These are phyloP conservation scores for Vigna radiata DNA, from an alignment of 306 rosid species.

Conservation along the genomic window DNA sequence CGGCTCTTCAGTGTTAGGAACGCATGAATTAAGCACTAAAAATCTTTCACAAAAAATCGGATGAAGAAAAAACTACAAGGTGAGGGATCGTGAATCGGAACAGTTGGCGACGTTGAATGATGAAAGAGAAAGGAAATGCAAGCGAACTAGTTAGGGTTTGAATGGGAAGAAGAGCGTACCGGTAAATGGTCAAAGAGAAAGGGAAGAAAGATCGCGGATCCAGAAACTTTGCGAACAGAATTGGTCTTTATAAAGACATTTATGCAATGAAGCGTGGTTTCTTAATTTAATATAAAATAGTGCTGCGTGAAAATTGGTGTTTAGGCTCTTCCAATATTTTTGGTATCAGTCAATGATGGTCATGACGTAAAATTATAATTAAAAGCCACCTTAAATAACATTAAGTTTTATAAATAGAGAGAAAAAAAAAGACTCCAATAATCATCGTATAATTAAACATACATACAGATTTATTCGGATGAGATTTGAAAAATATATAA, in stretches of 20 bases:
- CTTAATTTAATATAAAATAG: not conserved
- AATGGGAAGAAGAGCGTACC: constrained; percentile 17
- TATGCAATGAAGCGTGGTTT: not conserved
- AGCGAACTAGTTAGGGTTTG: constrained; percentile 16
- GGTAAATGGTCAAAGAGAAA: constrained; percentile 21
- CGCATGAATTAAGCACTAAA: not conserved
- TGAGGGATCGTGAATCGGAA: constrained; percentile 21
- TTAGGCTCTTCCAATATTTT: not conserved
- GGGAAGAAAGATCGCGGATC: constrained; percentile 36
- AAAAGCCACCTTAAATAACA: no score
- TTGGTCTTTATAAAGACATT: constrained; percentile 37
- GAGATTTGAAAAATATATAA: no score
- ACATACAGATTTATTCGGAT: no score
- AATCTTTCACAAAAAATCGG: not conserved
- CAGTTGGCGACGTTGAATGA: not conserved
- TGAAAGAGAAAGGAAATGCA: not conserved
- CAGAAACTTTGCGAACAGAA: constrained; percentile 23
- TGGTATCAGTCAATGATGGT: not conserved
- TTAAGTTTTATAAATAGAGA: no score
- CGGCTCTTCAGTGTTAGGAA: constrained; percentile 14
- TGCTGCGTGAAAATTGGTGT: not conserved
- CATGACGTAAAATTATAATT: no score
- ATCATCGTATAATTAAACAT: no score
- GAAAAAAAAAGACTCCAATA: no score
- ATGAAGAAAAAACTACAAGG: not conserved